Evolutionary conservation across 805 yeast species (phyloP).

Genomic region (Teunomyces panamensis): DNA sequence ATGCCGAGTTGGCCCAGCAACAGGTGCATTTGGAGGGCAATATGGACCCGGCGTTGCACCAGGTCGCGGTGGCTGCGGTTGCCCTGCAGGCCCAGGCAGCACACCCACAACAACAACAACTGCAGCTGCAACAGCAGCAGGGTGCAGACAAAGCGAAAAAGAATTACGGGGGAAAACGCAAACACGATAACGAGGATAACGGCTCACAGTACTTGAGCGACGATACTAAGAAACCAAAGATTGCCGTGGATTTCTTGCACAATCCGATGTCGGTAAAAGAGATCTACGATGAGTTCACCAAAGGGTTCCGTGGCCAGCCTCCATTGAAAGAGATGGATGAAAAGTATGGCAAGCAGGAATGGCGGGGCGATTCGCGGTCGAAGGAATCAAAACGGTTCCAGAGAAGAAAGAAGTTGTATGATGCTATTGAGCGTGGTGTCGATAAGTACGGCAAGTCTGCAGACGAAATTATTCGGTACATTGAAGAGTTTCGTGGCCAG

Average conservation of each 20-base stretch:
- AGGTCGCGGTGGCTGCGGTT: constrained; percentile 39
- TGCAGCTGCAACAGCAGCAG: constrained; percentile 6
- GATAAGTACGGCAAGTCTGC: constrained; percentile 37
- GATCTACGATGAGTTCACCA: constrained; percentile 43
- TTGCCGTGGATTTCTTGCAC: constrained; percentile 38
- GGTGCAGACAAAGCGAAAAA: constrained; percentile 7
- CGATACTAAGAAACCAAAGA: constrained; percentile 32
- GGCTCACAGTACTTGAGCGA: constrained; percentile 6
- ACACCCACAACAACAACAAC: constrained; percentile 8
- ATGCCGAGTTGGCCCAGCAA: constrained; percentile 11
- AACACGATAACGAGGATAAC: constrained; percentile 5
- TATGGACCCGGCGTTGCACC: constrained; percentile 42
- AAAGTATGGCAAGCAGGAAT: constrained; percentile 41
- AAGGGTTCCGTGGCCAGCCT: constrained; percentile 43
- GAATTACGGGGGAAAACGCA: constrained; percentile 9
- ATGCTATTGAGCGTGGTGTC: constrained; percentile 42
- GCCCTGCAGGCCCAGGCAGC: constrained; percentile 23
- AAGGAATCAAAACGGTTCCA: constrained; percentile 44
- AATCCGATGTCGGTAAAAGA: constrained; percentile 45
- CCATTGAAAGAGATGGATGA: constrained; percentile 43
- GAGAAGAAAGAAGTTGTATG: constrained; percentile 42
- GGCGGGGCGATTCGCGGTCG: constrained; percentile 46
- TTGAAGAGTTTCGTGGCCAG: constrained; percentile 42
- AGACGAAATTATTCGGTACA: constrained; percentile 38
- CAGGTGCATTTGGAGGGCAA: constrained; percentile 28